Evolutionary conservation across 2,329 filamentous ascomycete genomes (phyloP).

Genomic region (Clarireedia monteithiana): DNA sequence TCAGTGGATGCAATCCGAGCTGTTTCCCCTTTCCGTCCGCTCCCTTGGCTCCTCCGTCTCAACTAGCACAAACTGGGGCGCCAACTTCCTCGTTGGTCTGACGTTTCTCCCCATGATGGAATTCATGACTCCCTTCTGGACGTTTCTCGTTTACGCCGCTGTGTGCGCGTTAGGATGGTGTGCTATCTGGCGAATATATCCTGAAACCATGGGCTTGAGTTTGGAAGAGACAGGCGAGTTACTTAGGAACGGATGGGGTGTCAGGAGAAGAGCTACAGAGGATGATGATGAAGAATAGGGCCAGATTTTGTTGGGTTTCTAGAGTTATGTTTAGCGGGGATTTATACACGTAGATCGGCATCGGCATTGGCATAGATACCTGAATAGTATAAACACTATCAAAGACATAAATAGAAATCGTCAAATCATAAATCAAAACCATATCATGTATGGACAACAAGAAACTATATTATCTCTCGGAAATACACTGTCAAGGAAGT

Average conservation of each 20-base stretch:
- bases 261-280: constrained; percentile 37
- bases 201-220: constrained; percentile 74
- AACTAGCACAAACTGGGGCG: constrained; percentile 80
- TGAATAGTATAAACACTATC: no score
- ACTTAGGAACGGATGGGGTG: constrained; percentile 67
- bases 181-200: constrained; percentile 67
- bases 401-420: no score
- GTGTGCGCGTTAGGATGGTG: constrained; percentile 64
- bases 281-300: neutral
- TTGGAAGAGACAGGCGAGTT: constrained; percentile 73
- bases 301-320: neutral
- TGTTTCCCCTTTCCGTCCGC: constrained; percentile 72
- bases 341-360: no score
- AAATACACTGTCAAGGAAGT: no score
- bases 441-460: no score
- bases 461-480: no score
- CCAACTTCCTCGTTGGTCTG: constrained; percentile 78
- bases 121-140: constrained; percentile 60
- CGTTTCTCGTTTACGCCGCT: constrained; percentile 71
- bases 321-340: neutral
- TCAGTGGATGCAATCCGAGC: constrained; percentile 83
- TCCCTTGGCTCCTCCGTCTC: constrained; percentile 64
- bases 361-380: no score
- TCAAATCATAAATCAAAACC: no score
- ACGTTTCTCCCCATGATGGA: constrained; percentile 89